These are phyloP conservation scores for Xerocomus spinulosus DNA, from an alignment of 768 basidiomycete species.

Conservation along the genomic window DNA sequence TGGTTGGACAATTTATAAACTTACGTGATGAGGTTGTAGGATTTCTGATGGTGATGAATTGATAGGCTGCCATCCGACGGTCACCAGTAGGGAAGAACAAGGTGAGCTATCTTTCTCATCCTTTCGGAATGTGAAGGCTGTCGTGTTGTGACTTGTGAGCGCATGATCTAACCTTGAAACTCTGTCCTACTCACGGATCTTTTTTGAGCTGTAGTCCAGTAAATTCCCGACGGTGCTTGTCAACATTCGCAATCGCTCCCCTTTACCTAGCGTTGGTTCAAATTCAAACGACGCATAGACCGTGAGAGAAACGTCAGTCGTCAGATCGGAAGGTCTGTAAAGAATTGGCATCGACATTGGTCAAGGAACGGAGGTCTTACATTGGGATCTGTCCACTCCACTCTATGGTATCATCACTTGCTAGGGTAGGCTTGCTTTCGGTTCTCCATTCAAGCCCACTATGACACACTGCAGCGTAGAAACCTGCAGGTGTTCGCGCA, in stretches of 20 bases:
- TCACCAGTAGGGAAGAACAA: neutral
- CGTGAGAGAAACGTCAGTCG: neutral
- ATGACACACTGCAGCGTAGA: neutral
- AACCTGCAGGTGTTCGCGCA: neutral
- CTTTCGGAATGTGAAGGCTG: neutral
- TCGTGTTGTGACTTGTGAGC: neutral
- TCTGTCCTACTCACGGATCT: neutral
- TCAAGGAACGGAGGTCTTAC: neutral
- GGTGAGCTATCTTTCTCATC: neutral
- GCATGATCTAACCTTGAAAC: too few relatives aligned
- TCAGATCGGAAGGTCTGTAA: neutral
- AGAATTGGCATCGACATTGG: neutral
- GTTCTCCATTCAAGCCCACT: conserved; percentile 1
- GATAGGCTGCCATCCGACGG: neutral
- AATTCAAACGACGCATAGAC: neutral
- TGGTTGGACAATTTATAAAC: neutral
- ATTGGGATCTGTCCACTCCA: neutral
- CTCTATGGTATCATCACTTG: neutral
- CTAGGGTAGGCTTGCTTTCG: neutral
- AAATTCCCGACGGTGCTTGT: neutral
- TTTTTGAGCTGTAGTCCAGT: neutral
- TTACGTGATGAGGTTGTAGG: neutral
- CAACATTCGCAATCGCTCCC: neutral
- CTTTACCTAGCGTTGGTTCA: neutral
- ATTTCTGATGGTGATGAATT: neutral